phyloP scores from a whole-genome alignment of 148 eudicot species.

The Silene uniflora region DNA sequence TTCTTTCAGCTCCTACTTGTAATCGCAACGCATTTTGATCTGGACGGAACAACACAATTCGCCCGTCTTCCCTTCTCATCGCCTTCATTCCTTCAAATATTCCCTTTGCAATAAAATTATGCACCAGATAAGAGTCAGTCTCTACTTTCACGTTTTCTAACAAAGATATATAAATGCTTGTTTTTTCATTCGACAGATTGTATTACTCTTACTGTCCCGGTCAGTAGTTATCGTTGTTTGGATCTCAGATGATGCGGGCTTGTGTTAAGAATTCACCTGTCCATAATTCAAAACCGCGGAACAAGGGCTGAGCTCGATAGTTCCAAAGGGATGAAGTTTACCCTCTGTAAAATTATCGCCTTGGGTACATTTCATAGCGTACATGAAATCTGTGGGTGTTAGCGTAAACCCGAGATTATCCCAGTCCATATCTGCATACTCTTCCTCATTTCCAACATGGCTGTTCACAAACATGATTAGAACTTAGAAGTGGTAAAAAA shows the following conservation, averaged over 20 bases:
- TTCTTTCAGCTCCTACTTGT: slow-evolving; percentile 43
- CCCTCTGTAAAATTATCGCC: slow-evolving; percentile 52
- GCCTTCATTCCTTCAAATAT: slow-evolving; percentile 51
- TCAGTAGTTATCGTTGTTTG: no score
- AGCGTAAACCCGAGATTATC: slow-evolving; percentile 62
- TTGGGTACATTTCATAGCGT: slow-evolving; percentile 46
- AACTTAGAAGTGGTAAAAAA: no score
- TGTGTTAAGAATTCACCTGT: slow-evolving; percentile 26
- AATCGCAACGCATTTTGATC: slow-evolving; percentile 42
- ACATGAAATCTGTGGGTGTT: slow-evolving; percentile 76
- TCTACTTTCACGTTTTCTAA: neutral
- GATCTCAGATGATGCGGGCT: no score
- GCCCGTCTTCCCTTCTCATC: slow-evolving; percentile 34
- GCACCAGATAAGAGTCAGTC: neutral
- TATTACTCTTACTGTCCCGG: no score
- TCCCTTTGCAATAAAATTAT: slow-evolving; percentile 24
- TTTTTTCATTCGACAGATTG: no score
- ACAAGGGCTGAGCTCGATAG: slow-evolving; percentile 35
- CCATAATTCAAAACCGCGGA: slow-evolving; percentile 46
- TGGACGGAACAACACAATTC: slow-evolving; percentile 34
- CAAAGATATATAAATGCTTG: neutral
- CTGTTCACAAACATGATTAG: neutral
- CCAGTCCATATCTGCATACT: slow-evolving; percentile 61
- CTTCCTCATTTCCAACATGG: slow-evolving; percentile 38
- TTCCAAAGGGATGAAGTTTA: slow-evolving; percentile 35